Percentiles rank a stretch among this genome's conserved stretches.
Conservation (phyloP, 768 basidiomycete genomes). For the Polyporus arcularius region DNA sequence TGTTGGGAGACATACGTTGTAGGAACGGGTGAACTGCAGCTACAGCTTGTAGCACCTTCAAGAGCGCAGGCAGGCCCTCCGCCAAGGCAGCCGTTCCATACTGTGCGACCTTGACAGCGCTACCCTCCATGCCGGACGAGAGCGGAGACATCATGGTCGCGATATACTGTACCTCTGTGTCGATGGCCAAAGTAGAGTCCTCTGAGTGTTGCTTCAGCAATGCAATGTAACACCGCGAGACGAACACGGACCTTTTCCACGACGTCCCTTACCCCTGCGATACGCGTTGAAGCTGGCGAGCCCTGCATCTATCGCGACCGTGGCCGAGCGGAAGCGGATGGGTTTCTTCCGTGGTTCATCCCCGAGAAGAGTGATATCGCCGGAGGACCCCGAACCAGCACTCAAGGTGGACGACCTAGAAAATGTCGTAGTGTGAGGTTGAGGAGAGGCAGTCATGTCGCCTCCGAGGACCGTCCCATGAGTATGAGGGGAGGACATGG, state of each 20-base stretch:
- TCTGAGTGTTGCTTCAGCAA: neutral
- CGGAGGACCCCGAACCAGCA: neutral
- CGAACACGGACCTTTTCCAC: neutral
- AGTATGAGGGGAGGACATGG: neutral
- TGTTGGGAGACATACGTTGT: slow-evolving; percentile 18
- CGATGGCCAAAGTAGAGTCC: slow-evolving; percentile 1
- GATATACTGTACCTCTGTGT: neutral
- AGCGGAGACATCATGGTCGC: slow-evolving; percentile 11
- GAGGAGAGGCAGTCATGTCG: neutral
- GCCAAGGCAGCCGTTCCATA: slow-evolving; percentile 20
- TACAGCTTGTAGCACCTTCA: slow-evolving; percentile 31
- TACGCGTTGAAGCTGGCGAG: neutral
- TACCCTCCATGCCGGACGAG: slow-evolving; percentile 1
- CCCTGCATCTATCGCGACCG: neutral
- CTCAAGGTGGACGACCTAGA: neutral
- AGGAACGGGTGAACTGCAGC: slow-evolving; percentile 31
- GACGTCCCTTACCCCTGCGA: neutral
- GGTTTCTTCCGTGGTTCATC: neutral
- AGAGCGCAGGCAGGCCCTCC: slow-evolving; percentile 27
- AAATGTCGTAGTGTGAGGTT: neutral
- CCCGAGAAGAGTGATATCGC: neutral
- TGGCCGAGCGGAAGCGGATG: neutral
- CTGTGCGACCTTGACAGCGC: slow-evolving; percentile 4
- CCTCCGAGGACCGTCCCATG: neutral
- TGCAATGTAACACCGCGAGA: neutral